Base-by-base conservation (phyloP, 306 rosid species). In the Lathyrus aphaca region DNA sequence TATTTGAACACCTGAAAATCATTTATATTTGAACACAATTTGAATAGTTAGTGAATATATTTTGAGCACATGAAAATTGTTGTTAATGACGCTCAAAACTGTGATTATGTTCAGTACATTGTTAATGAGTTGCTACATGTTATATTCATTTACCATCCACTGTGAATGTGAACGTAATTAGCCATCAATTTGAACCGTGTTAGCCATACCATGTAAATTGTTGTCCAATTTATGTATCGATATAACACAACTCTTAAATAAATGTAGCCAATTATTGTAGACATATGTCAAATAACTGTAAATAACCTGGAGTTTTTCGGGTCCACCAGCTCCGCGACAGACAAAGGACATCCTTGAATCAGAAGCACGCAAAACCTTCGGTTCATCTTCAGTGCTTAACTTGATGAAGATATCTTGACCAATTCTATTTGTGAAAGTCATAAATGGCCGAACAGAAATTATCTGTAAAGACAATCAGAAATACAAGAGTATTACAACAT, bases 391-490 rank as follows among this genome's bases (percentile, higher is more conserved):
- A 51, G 58, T 54, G 74, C 87, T 81, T 74, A 88, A 77, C 86
- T 89, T 94, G 48, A 94, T 74, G 74, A 73, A 83, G 76, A 91
- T 73, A 74, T 91, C 91, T 71, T 67, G 87, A 79, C 99, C 99
- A 84, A 89, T 69, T 80, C 99, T 89, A 78, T 94, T 94, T 63
- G 99, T 94, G 81, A 94, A 88, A 63, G 96, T 94, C 91, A 91
- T 86, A 76, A 75, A 94, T 46, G 99, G 96, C 35, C 97, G 92
- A 73, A 94, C 69, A 54, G 86, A 81, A 43, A 94, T 86, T 21
- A 94, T 88, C 99, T 94, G 84, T 37, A 78, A 81, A 57, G 39
- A 72, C 35, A 61, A 29, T 55, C 6, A 16, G 2, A 66, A 79
- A 65, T 69, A 54, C 6, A 19, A 43, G 27, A 69, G 37, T 6